A percentile compares a stretch with the other conserved stretches of the same genome.
Evolutionary conservation across 768 basidiomycete genomes (phyloP).

Genomic region (Erythrobasidium yunnanense): DNA sequence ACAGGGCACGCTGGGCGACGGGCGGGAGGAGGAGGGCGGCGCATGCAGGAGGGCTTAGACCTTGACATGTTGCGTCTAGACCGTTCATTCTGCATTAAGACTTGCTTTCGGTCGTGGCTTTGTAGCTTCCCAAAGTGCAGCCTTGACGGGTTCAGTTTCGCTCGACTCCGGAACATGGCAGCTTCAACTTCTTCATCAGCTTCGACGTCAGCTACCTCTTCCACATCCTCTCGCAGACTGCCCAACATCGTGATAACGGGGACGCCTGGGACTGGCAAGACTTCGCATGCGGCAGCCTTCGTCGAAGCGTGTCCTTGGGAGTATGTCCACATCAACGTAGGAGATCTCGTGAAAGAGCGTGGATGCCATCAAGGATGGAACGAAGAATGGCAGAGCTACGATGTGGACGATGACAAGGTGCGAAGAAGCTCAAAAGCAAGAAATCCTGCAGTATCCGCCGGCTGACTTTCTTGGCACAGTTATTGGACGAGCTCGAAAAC

Average conservation of each 20-base stretch:
- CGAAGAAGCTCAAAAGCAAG: slow-evolving; percentile 31
- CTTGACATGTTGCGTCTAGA: too few species aligned
- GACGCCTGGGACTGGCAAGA: slow-evolving; percentile 77
- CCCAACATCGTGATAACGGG: slow-evolving; percentile 74
- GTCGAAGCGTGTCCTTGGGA: slow-evolving; percentile 49
- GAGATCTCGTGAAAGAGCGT: slow-evolving; percentile 75
- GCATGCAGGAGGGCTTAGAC: too few species aligned
- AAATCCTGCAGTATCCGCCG: background rate
- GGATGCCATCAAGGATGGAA: slow-evolving; percentile 74
- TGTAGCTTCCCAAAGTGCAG: too few species aligned
- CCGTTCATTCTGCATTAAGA: too few species aligned
- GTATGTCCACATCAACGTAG: slow-evolving; percentile 74
- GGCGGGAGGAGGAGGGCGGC: too few species aligned
- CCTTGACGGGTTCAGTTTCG: too few species aligned
- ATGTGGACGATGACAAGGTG: slow-evolving; percentile 92
- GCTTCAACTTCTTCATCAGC: background rate
- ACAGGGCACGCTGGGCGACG: too few species aligned
- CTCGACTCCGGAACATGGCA: background rate
- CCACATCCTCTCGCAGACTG: slow-evolving; percentile 38
- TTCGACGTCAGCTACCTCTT: background rate
- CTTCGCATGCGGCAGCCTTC: slow-evolving; percentile 80
- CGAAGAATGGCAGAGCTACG: slow-evolving; percentile 88
- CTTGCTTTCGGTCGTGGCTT: too few species aligned
- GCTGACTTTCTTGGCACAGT: slow-evolving; percentile 45
- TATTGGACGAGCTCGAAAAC: slow-evolving; percentile 77